Conservation (phyloP, 768 basidiomycete genomes). For the Ramaria sp. region DNA sequence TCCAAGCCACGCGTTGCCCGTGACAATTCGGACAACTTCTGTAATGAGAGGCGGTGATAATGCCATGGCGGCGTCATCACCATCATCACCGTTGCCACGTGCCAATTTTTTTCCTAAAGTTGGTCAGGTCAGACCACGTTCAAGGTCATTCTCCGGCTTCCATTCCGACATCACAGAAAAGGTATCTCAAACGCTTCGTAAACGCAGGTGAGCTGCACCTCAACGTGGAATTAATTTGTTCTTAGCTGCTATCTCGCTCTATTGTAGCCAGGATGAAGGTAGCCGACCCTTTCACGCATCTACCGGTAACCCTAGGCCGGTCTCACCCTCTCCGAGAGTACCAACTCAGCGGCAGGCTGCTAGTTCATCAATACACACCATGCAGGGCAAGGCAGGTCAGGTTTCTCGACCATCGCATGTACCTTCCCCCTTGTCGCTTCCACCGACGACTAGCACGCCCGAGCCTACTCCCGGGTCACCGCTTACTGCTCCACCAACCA, state of each 20-base stretch:
- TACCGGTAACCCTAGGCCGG: neutral
- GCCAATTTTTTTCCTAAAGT: constrained; percentile 56
- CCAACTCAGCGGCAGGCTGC: neutral
- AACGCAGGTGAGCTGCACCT: neutral
- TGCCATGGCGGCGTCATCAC: neutral
- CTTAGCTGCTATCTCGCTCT: too few relatives aligned
- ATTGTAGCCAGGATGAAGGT: constrained; percentile 5
- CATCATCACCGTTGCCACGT: constrained; percentile 30
- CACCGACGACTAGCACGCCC: constrained; percentile 23
- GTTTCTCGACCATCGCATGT: constrained; percentile 13
- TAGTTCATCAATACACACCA: neutral
- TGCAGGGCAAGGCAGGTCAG: neutral
- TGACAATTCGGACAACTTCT: neutral
- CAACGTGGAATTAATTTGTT: neutral
- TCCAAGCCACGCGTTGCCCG: neutral
- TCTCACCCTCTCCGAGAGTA: neutral
- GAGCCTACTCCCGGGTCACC: neutral
- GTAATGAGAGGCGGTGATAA: neutral
- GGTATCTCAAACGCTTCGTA: neutral
- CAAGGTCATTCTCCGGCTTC: constrained; percentile 71
- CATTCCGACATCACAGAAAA: constrained; percentile 20
- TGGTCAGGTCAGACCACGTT: constrained; percentile 40
- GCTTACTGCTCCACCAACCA: neutral
- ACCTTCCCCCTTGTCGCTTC: constrained; percentile 22
- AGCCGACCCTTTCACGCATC: neutral